Evolutionary conservation across 371 early-diverging fungal genomes (phyloP).

Genomic region (Massospora cicadina): DNA sequence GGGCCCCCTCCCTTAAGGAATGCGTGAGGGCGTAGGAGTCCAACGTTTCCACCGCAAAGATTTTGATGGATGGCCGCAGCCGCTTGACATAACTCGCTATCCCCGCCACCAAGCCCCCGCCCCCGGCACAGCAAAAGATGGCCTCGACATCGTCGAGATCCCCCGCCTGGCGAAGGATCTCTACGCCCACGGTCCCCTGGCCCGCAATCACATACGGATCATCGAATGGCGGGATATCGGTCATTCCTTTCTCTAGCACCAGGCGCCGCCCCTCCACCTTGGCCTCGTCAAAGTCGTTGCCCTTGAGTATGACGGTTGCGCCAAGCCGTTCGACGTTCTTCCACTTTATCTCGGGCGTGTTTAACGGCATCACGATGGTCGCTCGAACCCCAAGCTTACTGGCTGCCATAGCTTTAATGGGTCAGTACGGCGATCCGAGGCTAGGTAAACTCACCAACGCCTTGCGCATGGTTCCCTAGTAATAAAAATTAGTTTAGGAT

Average conservation of each 20-base stretch:
- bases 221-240: constrained; percentile 91
- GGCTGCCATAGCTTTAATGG: constrained; percentile 61
- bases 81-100: constrained; percentile 81
- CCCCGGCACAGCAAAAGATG: constrained; percentile 81
- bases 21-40: constrained; percentile 84
- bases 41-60: constrained; percentile 79
- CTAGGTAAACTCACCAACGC: constrained; percentile 26
- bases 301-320: constrained; percentile 67
- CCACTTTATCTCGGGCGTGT: constrained; percentile 60
- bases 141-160: constrained; percentile 33
- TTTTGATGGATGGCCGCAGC: constrained; percentile 60
- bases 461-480: constrained; percentile 87
- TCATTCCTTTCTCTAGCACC: constrained; percentile 41
- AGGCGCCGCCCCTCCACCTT: constrained; percentile 65
- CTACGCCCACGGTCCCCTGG: constrained; percentile 90
- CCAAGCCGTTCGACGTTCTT: constrained; percentile 81
- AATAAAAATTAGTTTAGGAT: neutral
- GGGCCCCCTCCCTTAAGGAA: constrained; percentile 40
- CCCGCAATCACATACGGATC: constrained; percentile 96
- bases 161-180: constrained; percentile 64
- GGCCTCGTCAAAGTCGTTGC: constrained; percentile 87
- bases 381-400: constrained; percentile 77
- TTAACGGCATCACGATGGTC: constrained; percentile 88
- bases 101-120: constrained; percentile 89
- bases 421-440: no score